Evolutionary conservation across 1,139 yeast species (phyloP), one percentile per base, ranked within the genome.

Genomic region (Eremothecium gossypii): DNA sequence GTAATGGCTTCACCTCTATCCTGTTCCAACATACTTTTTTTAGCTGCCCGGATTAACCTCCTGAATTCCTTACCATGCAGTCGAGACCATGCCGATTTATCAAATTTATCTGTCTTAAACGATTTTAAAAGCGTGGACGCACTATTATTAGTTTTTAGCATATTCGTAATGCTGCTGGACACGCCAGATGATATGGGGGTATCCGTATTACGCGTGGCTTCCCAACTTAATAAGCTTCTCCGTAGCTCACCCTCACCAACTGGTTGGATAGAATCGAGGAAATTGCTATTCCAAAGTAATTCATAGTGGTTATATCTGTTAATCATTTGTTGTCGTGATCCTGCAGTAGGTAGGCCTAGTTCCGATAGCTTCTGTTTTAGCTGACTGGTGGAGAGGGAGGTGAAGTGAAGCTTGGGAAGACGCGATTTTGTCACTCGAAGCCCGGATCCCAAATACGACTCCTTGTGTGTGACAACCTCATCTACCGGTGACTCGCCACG

Each of bases 271-370:
- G 87, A 73, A 55, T 87, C 96, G 27, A 55, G 49, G 40, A 80
- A 71, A 54, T 87, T 87, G 12, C 96, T 81, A 55, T 89, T 89
- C 77, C 80, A 83, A 11, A 87, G 58, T 30, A 82, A 77, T 47
- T 83, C 77, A 67, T 80, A 89, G 49, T 89, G 94, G 46, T 78
- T 78, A 57, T 83, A 83, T 37, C 97, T 67, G 28, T 74, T 65
- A 47, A 84, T 89, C 51, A 87, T 57, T 50, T 76, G 82, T 23
- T 65, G 65, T 48, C 85, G 66, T 2, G 79, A 64, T 0, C 97
- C 97, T 4, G 59, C 58, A 0, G 76, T 69, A 0, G 89, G 75
- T 6, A 89, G 59, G 14, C 76, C 75, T 28, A 76, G 58, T 5
- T 71, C 68, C 1, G 69, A 42, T 13, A 89, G 64, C 53, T 78